Evolutionary conservation across 2,329 filamentous ascomycete species (phyloP).

Genomic region (Raffaelea ambrosiae): DNA sequence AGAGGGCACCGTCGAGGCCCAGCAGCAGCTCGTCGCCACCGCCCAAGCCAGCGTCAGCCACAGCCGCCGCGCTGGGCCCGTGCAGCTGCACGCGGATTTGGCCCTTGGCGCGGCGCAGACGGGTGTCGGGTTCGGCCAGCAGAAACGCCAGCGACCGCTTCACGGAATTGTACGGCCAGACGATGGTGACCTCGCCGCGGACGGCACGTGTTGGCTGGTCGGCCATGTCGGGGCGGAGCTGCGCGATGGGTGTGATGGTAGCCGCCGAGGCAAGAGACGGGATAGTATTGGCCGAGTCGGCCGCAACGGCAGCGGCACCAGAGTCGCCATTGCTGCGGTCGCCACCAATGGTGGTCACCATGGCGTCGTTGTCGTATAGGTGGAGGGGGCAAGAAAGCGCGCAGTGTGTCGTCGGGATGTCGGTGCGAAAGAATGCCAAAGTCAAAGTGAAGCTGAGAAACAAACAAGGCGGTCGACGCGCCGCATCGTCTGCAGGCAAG

Average conservation of each 20-base stretch:
- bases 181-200: constrained; percentile 68
- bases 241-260: constrained; percentile 37
- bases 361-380: not conserved
- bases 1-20: constrained; percentile 59
- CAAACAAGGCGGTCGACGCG: no score
- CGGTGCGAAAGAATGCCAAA: not conserved
- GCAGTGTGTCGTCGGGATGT: no score
- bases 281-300: no score
- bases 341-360: constrained; percentile 11
- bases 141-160: constrained; percentile 67
- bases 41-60: constrained; percentile 59
- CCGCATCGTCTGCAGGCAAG: not conserved
- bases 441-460: not conserved
- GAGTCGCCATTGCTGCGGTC: constrained; percentile 4
- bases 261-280: constrained; percentile 10
- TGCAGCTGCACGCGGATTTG: constrained; percentile 73
- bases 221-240: constrained; percentile 39
- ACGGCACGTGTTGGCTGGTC: constrained; percentile 38
- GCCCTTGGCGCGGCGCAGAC: constrained; percentile 65
- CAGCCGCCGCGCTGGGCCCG: constrained; percentile 59
- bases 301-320: constrained; percentile 7
- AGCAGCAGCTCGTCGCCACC: constrained; percentile 72
- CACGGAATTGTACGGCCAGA: constrained; percentile 85
- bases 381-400: not conserved
- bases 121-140: constrained; percentile 77